Percentiles rank a stretch among this genome's conserved stretches.
These are phyloP conservation scores for Viola pubescens DNA, from an alignment of 441 rosid genomes.

Conservation along the genomic window DNA sequence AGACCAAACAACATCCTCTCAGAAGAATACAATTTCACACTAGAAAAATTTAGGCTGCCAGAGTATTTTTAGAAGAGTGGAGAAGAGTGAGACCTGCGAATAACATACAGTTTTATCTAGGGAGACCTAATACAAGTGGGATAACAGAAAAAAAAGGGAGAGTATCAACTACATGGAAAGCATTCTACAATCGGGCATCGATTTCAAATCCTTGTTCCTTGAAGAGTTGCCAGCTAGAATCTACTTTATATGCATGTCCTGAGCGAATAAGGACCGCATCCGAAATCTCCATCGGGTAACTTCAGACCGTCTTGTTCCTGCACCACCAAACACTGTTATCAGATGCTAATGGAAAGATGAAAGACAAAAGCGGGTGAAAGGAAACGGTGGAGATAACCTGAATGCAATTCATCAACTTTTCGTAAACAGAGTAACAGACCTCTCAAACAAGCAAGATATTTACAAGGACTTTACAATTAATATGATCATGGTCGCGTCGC, in stretches of 20 bases:
- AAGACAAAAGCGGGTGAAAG: neutral
- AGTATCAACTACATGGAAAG: neutral
- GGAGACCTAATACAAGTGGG: conserved; percentile 1
- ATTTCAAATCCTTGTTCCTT: conserved; percentile 15
- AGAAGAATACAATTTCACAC: too few species aligned
- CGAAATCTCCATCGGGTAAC: conserved; percentile 35
- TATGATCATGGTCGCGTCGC: too few species aligned
- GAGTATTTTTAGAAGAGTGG: neutral
- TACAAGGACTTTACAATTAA: too few species aligned
- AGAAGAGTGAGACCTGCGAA: conserved; percentile 5
- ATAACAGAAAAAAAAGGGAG: conserved; percentile 5
- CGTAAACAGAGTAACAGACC: too few species aligned
- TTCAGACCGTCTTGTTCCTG: conserved; percentile 47
- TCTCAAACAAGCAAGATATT: too few species aligned
- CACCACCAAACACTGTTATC: conserved; percentile 17
- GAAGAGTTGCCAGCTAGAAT: conserved; percentile 9
- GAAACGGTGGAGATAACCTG: neutral
- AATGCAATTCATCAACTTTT: neutral
- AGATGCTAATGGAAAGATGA: conserved; percentile 6
- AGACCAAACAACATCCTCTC: too few species aligned
- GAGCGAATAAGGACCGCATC: conserved; percentile 30
- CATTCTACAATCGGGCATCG: neutral
- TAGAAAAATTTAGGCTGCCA: neutral
- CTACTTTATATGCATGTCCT: conserved; percentile 37
- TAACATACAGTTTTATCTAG: conserved; percentile 12